These are phyloP conservation scores for Penicillium soppii DNA, from an alignment of 495 filamentous ascomycete species.

Conservation along the genomic window DNA sequence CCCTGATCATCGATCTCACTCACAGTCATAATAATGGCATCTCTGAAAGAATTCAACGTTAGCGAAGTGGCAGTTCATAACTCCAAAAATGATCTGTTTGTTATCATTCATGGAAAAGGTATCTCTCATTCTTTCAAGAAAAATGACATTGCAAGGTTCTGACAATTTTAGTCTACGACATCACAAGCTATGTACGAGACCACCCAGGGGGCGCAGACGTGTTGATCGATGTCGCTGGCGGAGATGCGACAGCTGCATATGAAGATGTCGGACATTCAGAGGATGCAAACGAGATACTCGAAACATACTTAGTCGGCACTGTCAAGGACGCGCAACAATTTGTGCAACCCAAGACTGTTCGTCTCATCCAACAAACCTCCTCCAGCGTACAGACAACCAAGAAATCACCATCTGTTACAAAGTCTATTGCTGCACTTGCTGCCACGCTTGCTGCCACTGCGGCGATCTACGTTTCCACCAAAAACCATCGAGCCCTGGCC, in stretches of 20 bases:
- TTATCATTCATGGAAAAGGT: conserved; percentile 52
- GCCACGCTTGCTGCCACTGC: not conserved
- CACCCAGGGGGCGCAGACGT: conserved; percentile 52
- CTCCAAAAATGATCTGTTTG: conserved; percentile 42
- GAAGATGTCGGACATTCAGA: conserved; percentile 51
- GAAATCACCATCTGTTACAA: not conserved
- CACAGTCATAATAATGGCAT: not conserved
- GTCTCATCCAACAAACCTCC: conserved; percentile 15
- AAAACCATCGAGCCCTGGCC: not conserved
- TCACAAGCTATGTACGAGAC: conserved; percentile 46
- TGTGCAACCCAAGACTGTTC: conserved; percentile 14
- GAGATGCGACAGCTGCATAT: conserved; percentile 47
- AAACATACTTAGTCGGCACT: conserved; percentile 24
- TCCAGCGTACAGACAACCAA: not conserved
- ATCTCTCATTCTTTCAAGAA: not conserved
- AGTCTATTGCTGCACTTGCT: not conserved
- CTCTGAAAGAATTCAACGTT: conserved; percentile 21
- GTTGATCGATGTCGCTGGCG: conserved; percentile 46
- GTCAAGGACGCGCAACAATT: conserved; percentile 22
- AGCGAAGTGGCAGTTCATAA: conserved; percentile 43
- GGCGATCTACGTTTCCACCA: not conserved
- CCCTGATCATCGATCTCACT: too few species aligned
- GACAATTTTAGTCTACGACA: conserved; percentile 42
- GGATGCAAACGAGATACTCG: conserved; percentile 33
- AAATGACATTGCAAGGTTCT: not conserved